Conservation (phyloP, 805 yeast species). For the Dipodascus geniculatus region DNA sequence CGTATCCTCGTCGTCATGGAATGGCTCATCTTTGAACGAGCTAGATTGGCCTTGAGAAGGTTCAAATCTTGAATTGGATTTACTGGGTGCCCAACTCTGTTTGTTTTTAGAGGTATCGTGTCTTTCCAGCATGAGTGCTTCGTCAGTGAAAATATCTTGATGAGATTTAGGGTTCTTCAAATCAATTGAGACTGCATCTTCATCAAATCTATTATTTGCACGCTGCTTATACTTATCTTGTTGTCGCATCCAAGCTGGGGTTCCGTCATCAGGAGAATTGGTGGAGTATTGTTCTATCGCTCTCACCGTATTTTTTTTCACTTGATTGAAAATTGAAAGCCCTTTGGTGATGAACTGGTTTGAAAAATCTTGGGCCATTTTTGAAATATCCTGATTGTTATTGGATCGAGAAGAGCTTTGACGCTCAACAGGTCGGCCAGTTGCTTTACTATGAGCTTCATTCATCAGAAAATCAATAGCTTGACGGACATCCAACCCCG, state of each 20-base stretch:
- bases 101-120: conserved; percentile 10
- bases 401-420: conserved; percentile 2
- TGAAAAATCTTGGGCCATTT: conserved; percentile 41
- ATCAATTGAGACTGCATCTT: conserved; percentile 12
- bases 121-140: conserved; percentile 5
- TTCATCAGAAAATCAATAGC: conserved; percentile 61
- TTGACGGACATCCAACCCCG: conserved; percentile 46
- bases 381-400: conserved; percentile 24
- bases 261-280: conserved; percentile 25
- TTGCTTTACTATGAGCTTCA: conserved; percentile 37
- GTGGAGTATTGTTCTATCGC: conserved; percentile 49
- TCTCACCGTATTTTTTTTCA: conserved; percentile 47
- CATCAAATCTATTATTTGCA: conserved; percentile 15
- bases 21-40: conserved; percentile 3
- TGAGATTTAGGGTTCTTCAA: not conserved
- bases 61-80: conserved; percentile 2
- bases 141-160: not conserved
- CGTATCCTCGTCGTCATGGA: conserved; percentile 1
- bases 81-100: conserved; percentile 6
- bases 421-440: conserved; percentile 15
- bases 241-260: conserved; percentile 70
- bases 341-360: conserved; percentile 48
- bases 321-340: conserved; percentile 43
- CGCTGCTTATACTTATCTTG: conserved; percentile 34
- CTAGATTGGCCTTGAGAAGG: conserved; percentile 2